These are phyloP conservation scores for Filosporella fistucella DNA, from an alignment of 495 filamentous ascomycete species.

Conservation along the genomic window DNA sequence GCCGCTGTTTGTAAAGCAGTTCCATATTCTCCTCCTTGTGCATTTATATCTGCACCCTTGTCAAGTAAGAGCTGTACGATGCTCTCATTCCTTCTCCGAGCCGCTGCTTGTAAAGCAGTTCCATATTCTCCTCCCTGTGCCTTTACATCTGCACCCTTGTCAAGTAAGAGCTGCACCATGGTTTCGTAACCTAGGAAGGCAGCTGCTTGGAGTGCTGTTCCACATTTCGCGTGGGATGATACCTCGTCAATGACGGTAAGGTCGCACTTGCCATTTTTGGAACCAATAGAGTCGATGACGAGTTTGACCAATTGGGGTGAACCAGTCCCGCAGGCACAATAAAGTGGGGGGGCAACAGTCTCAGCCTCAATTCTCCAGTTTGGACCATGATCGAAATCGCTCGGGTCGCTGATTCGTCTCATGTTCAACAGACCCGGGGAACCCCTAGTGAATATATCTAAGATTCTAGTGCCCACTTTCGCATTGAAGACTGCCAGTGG, in stretches of 20 bases:
- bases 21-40: conserved; percentile 24
- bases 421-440: background rate
- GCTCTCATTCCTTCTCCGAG: background rate
- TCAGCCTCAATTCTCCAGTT: background rate
- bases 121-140: conserved; percentile 6
- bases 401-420: background rate
- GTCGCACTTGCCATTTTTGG: background rate
- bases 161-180: background rate
- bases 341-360: background rate
- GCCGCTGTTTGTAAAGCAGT: conserved; percentile 11
- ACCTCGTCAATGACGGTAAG: background rate
- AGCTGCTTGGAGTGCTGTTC: background rate
- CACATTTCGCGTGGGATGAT: background rate
- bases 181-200: background rate
- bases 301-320: background rate
- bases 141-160: conserved; percentile 22
- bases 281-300: no score
- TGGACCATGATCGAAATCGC: background rate
- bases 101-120: conserved; percentile 20
- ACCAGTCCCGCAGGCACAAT: background rate
- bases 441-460: background rate
- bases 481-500: background rate
- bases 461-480: no score
- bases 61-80: conserved; percentile 23
- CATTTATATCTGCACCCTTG: conserved; percentile 20